Percentiles rank a stretch among this genome's conserved stretches.
phyloP scores from a whole-genome alignment of 768 basidiomycete genomes.

The Macrocybe gigantea region DNA sequence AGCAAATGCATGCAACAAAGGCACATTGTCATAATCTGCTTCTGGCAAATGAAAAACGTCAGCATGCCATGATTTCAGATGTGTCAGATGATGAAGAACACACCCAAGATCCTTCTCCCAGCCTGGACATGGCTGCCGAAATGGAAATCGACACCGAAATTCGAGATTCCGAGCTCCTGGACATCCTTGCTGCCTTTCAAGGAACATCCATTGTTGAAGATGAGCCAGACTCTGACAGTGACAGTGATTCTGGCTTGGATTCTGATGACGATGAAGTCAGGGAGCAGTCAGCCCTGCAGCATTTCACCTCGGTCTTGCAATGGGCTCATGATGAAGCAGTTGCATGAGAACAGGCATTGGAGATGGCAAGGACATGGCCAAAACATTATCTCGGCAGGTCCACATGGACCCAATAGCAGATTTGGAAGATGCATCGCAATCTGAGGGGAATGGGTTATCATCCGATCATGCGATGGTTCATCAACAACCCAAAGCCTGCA shows the following conservation, averaged over 20 bases:
- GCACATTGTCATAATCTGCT: no score
- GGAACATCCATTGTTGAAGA: neutral
- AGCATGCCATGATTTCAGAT: no score
- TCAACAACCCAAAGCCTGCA: no score
- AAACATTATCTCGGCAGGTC: neutral
- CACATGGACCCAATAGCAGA: neutral
- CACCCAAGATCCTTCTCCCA: no score
- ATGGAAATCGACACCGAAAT: no score
- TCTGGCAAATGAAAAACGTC: no score
- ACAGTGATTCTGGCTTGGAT: neutral
- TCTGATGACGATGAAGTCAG: neutral
- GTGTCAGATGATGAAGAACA: no score
- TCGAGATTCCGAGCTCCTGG: neutral
- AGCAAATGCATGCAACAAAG: no score
- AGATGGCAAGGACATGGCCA: neutral
- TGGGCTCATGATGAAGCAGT: neutral
- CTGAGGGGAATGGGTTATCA: neutral
- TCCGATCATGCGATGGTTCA: neutral
- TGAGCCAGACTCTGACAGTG: neutral
- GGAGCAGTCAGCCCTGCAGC: neutral
- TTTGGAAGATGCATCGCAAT: neutral
- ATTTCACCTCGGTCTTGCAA: neutral
- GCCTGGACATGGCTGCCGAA: no score
- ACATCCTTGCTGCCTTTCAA: neutral
- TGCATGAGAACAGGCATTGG: neutral